A percentile compares a stretch with the other conserved stretches of the same genome.
Conservation (phyloP, 306 rosid species). For the Vigna nakashimae region DNA sequence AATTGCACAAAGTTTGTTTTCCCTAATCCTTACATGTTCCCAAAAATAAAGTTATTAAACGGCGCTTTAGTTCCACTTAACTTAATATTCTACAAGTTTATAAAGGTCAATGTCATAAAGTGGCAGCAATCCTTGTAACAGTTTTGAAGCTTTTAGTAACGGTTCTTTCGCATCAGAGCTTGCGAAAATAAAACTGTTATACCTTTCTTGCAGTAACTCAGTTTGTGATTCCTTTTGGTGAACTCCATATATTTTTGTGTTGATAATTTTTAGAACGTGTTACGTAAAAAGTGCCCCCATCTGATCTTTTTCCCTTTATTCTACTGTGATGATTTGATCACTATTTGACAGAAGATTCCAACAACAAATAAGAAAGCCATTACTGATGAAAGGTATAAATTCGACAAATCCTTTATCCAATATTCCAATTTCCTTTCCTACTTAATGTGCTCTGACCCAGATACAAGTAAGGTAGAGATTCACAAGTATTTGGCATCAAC, state of each 20-base stretch:
- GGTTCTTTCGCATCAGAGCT: slow-evolving; percentile 28
- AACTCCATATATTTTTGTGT: background rate
- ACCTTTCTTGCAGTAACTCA: slow-evolving; percentile 38
- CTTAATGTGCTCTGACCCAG: slow-evolving; percentile 43
- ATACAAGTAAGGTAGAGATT: slow-evolving; percentile 69
- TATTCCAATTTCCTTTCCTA: slow-evolving; percentile 36
- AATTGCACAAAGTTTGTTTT: background rate
- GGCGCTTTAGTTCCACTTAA: background rate
- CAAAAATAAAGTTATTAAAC: background rate
- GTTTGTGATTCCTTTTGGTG: no score
- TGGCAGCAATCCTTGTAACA: background rate
- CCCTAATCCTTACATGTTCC: background rate
- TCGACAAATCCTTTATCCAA: slow-evolving; percentile 38
- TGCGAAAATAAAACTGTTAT: slow-evolving; percentile 30
- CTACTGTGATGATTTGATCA: background rate
- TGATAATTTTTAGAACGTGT: slow-evolving; percentile 13
- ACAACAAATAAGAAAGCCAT: slow-evolving; percentile 2
- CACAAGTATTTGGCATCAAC: slow-evolving; percentile 19
- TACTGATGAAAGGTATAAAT: slow-evolving; percentile 29
- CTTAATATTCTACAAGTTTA: background rate
- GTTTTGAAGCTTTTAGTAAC: background rate
- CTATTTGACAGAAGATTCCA: background rate
- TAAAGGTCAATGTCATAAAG: slow-evolving; percentile 1
- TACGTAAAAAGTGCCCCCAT: background rate
- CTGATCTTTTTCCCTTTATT: background rate